phyloP scores from a whole-genome alignment of 2,329 filamentous ascomycete species.

The Thielaviopsis populi region DNA sequence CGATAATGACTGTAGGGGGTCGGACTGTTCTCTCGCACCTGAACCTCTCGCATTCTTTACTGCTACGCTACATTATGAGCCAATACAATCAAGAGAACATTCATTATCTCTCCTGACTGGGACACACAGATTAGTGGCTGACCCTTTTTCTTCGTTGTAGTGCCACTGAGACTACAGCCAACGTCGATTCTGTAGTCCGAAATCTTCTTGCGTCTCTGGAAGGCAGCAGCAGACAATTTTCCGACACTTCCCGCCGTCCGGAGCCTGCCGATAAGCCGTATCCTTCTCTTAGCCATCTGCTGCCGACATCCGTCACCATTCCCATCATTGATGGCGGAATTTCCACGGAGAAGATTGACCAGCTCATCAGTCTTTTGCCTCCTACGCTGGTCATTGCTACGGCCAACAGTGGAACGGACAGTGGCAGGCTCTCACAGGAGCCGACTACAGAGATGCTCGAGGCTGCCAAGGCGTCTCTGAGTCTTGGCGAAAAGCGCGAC shows the following conservation, averaged over 20 bases:
- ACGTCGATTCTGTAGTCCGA: conserved; percentile 66
- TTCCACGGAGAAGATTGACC: conserved; percentile 52
- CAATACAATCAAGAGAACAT: conserved; percentile 12
- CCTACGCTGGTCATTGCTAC: conserved; percentile 62
- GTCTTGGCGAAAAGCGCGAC: conserved; percentile 59
- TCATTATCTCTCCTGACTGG: background rate
- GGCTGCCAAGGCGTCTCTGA: conserved; percentile 59
- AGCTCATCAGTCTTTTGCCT: conserved; percentile 63
- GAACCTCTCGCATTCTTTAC: background rate
- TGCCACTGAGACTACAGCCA: conserved; percentile 42
- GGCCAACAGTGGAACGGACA: conserved; percentile 40
- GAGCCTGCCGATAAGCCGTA: conserved; percentile 43
- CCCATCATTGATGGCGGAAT: conserved; percentile 50
- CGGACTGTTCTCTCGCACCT: background rate
- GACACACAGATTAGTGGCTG: conserved; percentile 4
- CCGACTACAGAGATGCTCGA: conserved; percentile 53
- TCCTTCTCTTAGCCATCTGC: conserved; percentile 73
- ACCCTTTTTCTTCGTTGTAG: conserved; percentile 28
- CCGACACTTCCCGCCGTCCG: conserved; percentile 25
- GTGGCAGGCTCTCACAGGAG: conserved; percentile 37
- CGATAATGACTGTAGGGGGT: background rate
- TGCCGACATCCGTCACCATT: conserved; percentile 63
- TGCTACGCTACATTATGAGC: conserved; percentile 8
- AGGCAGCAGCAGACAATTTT: conserved; percentile 35
- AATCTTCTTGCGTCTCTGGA: conserved; percentile 78